A percentile compares a stretch with the other conserved stretches of the same genome.
Evolutionary conservation across 768 basidiomycete species (phyloP).

Genomic region (Boletus sp.): DNA sequence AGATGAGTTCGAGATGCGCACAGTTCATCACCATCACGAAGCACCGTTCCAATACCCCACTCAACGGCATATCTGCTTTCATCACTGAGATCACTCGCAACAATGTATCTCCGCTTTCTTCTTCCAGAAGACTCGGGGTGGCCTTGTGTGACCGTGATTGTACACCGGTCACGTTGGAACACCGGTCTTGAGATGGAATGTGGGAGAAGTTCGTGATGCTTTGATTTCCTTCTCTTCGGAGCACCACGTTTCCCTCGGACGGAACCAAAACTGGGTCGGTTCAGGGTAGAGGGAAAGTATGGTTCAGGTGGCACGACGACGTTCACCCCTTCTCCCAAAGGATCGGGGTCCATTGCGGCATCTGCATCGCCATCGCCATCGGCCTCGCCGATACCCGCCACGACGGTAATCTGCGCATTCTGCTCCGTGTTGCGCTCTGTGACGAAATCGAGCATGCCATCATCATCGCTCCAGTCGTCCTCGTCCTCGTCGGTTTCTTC

Average conservation of each 20-base stretch:
- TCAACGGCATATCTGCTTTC: slow-evolving; percentile 94
- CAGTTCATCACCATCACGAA: slow-evolving; percentile 93
- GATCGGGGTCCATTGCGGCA: slow-evolving; percentile 62
- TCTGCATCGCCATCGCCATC: slow-evolving; percentile 53
- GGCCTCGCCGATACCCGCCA: slow-evolving; percentile 20
- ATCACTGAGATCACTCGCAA: slow-evolving; percentile 93
- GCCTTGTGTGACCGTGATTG: slow-evolving; percentile 85
- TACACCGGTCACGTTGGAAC: slow-evolving; percentile 91
- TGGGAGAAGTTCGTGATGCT: slow-evolving; percentile 59
- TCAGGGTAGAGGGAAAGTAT: slow-evolving; percentile 74
- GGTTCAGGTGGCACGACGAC: slow-evolving; percentile 82
- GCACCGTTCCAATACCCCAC: slow-evolving; percentile 96
- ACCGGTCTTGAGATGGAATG: slow-evolving; percentile 70
- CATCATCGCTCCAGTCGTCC: slow-evolving; percentile 59
- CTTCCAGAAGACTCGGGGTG: slow-evolving; percentile 61
- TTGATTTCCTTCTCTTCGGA: slow-evolving; percentile 58
- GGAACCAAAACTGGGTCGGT: slow-evolving; percentile 44
- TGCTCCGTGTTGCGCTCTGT: slow-evolving; percentile 88
- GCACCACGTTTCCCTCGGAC: slow-evolving; percentile 29
- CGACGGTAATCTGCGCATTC: slow-evolving; percentile 55
- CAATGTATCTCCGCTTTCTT: slow-evolving; percentile 68
- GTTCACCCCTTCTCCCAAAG: slow-evolving; percentile 89
- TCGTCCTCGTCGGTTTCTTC: slow-evolving; percentile 53
- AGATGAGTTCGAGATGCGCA: slow-evolving; percentile 24
- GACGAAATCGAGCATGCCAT: slow-evolving; percentile 62